phyloP scores from a whole-genome alignment of 805 yeast genomes.

The Teunomyces lycoperdinae region DNA sequence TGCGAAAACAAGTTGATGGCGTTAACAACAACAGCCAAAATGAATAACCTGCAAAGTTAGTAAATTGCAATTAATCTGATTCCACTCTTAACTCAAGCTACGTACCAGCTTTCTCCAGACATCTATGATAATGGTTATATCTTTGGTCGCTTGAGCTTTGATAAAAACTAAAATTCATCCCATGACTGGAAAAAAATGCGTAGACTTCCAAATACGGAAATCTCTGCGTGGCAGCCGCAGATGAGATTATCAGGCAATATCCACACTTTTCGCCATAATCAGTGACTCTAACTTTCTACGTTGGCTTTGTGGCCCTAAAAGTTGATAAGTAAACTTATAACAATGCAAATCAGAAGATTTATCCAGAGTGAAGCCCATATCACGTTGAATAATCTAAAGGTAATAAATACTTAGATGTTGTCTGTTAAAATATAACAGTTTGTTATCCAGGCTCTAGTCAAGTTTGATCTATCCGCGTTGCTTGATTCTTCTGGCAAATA shows the following conservation, averaged over 20 bases:
- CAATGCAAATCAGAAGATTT: too few species aligned
- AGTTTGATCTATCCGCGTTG: not conserved
- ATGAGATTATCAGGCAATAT: not conserved
- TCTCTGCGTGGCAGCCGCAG: not conserved
- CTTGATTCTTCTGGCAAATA: constrained; percentile 3
- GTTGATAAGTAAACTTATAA: too few species aligned
- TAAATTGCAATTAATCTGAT: not conserved
- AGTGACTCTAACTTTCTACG: too few species aligned
- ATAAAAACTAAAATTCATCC: not conserved
- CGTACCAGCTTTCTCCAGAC: constrained; percentile 31
- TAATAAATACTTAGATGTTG: too few species aligned
- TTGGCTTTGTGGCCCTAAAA: too few species aligned
- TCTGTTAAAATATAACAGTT: too few species aligned
- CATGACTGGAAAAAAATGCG: not conserved
- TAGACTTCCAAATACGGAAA: constrained; percentile 4
- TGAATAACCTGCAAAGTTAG: constrained; percentile 48
- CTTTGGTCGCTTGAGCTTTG: not conserved
- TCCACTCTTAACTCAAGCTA: constrained; percentile 1
- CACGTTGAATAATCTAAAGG: too few species aligned
- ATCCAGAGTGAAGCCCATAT: too few species aligned
- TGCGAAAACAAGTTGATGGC: constrained; percentile 87
- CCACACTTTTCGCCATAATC: not conserved
- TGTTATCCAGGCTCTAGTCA: too few species aligned
- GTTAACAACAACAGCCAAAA: constrained; percentile 77
- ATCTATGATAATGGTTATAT: constrained; percentile 9